Evolutionary conservation across 2,329 filamentous ascomycete species (phyloP).

Genomic region (Stemphylium vesicarium): DNA sequence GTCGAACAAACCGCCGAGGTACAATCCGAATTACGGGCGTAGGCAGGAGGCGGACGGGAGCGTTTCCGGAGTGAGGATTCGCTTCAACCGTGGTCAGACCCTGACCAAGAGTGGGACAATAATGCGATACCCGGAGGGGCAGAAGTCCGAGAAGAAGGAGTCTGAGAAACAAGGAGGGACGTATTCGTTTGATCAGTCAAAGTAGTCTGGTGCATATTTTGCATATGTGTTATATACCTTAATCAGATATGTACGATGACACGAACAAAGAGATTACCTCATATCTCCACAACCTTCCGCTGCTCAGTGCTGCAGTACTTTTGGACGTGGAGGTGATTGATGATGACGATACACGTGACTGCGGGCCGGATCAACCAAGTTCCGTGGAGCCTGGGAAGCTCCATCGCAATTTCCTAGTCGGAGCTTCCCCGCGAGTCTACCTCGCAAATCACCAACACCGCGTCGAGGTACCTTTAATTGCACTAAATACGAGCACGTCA

Average conservation of each 20-base stretch:
- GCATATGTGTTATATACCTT: neutral
- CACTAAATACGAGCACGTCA: neutral
- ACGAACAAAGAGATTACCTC: no score
- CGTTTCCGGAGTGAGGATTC: no score
- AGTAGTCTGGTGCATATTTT: neutral
- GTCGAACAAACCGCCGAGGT: neutral
- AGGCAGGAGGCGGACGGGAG: no score
- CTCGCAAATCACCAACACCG: conserved; percentile 22
- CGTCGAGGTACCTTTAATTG: neutral
- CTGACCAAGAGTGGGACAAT: no score
- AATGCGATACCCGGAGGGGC: no score
- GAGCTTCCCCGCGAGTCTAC: conserved; percentile 30
- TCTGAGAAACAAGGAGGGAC: neutral
- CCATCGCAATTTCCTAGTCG: conserved; percentile 31
- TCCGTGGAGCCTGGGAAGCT: conserved; percentile 28
- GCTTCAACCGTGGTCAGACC: no score
- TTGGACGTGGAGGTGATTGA: neutral
- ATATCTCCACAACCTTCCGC: no score
- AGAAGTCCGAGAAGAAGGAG: neutral
- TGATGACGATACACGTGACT: conserved; percentile 18
- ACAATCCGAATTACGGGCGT: neutral
- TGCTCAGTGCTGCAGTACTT: no score
- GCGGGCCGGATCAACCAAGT: conserved; percentile 15
- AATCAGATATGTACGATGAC: neutral
- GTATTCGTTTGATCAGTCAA: neutral